Evolutionary conservation across 2,329 filamentous ascomycete species (phyloP).

Genomic region (Ustilaginoidea virens): DNA sequence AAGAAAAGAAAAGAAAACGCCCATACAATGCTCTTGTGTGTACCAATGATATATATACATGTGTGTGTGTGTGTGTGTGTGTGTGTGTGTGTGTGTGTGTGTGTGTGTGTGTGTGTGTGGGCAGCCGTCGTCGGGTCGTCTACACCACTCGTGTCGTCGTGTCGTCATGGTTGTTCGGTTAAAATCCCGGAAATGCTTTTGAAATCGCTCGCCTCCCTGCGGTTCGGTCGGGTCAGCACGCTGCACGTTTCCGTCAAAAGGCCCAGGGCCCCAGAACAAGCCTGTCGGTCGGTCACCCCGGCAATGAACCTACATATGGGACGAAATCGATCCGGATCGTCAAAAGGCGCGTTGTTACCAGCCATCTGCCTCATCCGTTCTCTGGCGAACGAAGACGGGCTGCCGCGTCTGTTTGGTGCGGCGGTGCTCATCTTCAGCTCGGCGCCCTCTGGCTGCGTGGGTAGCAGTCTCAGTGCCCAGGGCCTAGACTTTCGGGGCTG

Average conservation of each 20-base stretch:
- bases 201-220: slow-evolving; percentile 5
- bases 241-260: too few relatives aligned
- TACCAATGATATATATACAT: too few relatives aligned
- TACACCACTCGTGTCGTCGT: too few relatives aligned
- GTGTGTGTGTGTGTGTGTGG: too few relatives aligned
- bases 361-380: slow-evolving; percentile 28
- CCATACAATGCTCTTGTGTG: too few relatives aligned
- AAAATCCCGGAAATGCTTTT: slow-evolving; percentile 6
- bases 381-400: slow-evolving; percentile 27
- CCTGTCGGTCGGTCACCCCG: neutral
- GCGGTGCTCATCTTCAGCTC: slow-evolving; percentile 14
- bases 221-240: neutral
- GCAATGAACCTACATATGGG: slow-evolving; percentile 20
- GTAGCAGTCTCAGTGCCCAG: slow-evolving; percentile 17
- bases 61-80: too few relatives aligned
- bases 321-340: slow-evolving; percentile 23
- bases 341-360: slow-evolving; percentile 25
- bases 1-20: too few relatives aligned
- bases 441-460: slow-evolving; percentile 21
- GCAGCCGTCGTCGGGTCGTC: neutral
- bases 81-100: too few relatives aligned
- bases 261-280: neutral
- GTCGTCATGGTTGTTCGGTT: too few relatives aligned
- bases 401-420: slow-evolving; percentile 18
- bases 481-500: slow-evolving; percentile 15